Evolutionary conservation across 805 yeast genomes (phyloP).

Genomic region (Pichia paraexigua): DNA sequence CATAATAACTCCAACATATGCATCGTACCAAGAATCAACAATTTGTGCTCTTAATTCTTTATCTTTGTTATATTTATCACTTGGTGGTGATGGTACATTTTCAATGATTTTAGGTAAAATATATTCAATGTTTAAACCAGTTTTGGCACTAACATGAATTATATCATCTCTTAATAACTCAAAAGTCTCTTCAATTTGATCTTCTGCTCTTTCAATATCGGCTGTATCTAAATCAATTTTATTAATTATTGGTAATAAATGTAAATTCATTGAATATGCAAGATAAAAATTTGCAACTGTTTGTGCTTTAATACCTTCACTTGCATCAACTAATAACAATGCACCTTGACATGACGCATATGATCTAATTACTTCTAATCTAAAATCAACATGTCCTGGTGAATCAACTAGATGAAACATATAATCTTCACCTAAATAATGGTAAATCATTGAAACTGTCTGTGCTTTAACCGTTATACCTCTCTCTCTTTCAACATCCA

Average conservation of each 20-base stretch:
- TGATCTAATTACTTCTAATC: constrained; percentile 88
- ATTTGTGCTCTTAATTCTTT: constrained; percentile 64
- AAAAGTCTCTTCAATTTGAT: constrained; percentile 78
- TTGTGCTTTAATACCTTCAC: constrained; percentile 96
- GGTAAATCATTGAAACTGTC: constrained; percentile 88
- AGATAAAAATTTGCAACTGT: constrained; percentile 95
- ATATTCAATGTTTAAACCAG: constrained; percentile 71
- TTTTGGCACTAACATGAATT: constrained; percentile 84
- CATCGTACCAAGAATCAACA: constrained; percentile 97
- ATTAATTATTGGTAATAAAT: constrained; percentile 81
- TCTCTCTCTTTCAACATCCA: constrained; percentile 92
- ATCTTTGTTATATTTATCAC: constrained; percentile 35
- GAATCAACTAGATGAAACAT: constrained; percentile 88
- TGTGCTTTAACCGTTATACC: constrained; percentile 98
- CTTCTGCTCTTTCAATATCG: constrained; percentile 69
- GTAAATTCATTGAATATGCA: constrained; percentile 78
- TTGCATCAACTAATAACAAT: constrained; percentile 79
- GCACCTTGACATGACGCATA: constrained; percentile 98
- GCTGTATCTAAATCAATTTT: constrained; percentile 88
- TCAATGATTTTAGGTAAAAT: constrained; percentile 79
- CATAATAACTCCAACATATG: constrained; percentile 84
- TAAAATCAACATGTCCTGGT: constrained; percentile 95
- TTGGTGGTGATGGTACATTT: constrained; percentile 50
- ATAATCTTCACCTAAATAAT: constrained; percentile 61
- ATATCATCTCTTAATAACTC: constrained; percentile 70